These are phyloP conservation scores for Skeletonema potamos DNA, from an alignment of 108 stramenopile genomes.

Conservation along the genomic window DNA sequence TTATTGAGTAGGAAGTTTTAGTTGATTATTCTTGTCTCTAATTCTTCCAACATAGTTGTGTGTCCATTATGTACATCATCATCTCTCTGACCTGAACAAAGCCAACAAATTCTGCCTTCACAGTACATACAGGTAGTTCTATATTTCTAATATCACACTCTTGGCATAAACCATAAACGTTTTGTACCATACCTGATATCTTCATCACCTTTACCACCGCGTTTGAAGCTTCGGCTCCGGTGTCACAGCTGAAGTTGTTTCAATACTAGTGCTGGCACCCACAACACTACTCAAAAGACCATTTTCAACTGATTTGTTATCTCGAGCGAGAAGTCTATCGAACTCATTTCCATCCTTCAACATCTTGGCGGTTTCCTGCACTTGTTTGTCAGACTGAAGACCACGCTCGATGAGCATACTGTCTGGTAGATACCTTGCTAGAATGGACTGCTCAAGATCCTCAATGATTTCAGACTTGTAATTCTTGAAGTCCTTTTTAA, in stretches of 20 bases:
- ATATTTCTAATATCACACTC: not conserved
- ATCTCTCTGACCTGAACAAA: not conserved
- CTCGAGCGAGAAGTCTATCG: constrained; percentile 65
- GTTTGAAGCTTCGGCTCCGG: constrained; percentile 16
- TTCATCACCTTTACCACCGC: not conserved
- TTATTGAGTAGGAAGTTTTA: not conserved
- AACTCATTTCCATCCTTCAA: constrained; percentile 61
- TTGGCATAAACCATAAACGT: not conserved
- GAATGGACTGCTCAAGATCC: constrained; percentile 75
- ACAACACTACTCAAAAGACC: not conserved
- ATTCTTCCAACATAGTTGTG: not conserved
- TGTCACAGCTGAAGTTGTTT: constrained; percentile 8
- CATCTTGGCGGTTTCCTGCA: constrained; percentile 66
- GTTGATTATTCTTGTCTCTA: not conserved
- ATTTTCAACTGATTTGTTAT: not conserved
- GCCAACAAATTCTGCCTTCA: not conserved
- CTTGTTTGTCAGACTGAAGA: constrained; percentile 67
- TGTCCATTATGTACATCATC: not conserved
- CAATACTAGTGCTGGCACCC: constrained; percentile 1
- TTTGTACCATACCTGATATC: not conserved
- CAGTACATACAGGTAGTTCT: not conserved
- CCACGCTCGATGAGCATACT: constrained; percentile 80
- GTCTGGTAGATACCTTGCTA: constrained; percentile 83
- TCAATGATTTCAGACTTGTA: constrained; percentile 87
- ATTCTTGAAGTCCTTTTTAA: constrained; percentile 77